A percentile compares a stretch with the other conserved stretches of the same genome.
Evolutionary conservation across 1,284 basidiomycete genomes (phyloP).

Genomic region (Heliocybe sulcata): DNA sequence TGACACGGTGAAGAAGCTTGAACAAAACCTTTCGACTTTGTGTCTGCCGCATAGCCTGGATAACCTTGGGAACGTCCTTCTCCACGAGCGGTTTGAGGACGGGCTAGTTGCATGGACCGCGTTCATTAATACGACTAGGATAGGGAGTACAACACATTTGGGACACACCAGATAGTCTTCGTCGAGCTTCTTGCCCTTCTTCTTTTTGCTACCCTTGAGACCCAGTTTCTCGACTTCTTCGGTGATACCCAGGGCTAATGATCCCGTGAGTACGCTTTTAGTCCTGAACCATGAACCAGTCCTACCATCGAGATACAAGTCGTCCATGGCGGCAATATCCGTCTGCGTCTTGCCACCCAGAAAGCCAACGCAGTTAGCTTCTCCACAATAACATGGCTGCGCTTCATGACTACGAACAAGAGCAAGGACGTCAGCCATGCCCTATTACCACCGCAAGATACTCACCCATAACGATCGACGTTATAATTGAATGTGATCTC

Average conservation of each 20-base stretch:
- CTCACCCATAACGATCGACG: slow-evolving; percentile 96
- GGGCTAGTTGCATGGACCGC: slow-evolving; percentile 34
- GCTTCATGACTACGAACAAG: slow-evolving; percentile 72
- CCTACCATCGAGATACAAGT: slow-evolving; percentile 89
- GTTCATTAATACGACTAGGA: slow-evolving; percentile 1
- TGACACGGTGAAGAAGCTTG: slow-evolving; percentile 83
- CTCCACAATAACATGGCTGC: slow-evolving; percentile 94
- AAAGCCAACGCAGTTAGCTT: slow-evolving; percentile 91
- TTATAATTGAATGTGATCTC: slow-evolving; percentile 99
- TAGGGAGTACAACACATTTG: not conserved
- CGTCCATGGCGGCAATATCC: slow-evolving; percentile 90
- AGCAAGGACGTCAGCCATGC: not conserved
- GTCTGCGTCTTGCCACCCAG: slow-evolving; percentile 99
- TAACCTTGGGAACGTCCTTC: slow-evolving; percentile 85
- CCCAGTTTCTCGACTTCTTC: slow-evolving; percentile 81
- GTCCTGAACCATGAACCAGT: slow-evolving; percentile 5
- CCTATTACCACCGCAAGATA: not conserved
- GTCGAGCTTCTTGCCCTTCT: slow-evolving; percentile 88
- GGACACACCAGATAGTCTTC: slow-evolving; percentile 80
- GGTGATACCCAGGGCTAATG: slow-evolving; percentile 85
- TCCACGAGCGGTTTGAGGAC: slow-evolving; percentile 69
- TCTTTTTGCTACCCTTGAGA: slow-evolving; percentile 87
- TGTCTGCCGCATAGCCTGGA: slow-evolving; percentile 89
- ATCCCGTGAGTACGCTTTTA: not conserved
- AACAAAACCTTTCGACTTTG: slow-evolving; percentile 78